Evolutionary conservation across 2,329 filamentous ascomycete genomes (phyloP), one percentile per base, ranked within the genome.

Genomic region (Aspergillus sp.): DNA sequence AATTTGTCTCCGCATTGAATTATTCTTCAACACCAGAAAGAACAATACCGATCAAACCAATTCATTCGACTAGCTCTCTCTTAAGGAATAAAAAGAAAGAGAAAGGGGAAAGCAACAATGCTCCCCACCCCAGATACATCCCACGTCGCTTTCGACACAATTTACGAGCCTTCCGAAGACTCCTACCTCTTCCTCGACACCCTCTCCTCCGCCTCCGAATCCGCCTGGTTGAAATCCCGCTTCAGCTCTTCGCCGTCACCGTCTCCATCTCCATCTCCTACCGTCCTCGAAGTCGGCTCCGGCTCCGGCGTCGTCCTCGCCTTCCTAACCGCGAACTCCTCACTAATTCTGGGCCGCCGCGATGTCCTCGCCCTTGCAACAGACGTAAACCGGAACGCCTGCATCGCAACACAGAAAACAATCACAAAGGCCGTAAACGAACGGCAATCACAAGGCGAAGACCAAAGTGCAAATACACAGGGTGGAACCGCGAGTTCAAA

Each of bases 131-230:
- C 95, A 13, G 90, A 91, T 57, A 99, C 95, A 3, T 90, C 90
- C 20, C 95, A 99, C 77, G 90, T 98, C 58, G 85, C 89, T 54
- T 96, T 93, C 76, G 85, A 90, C 73, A 86, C 89, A 55, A 88
- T 98, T 65, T 99, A 99, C 77, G 93, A 97, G 71, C 95, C 95
- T 36, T 89, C 93, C 11, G 95, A 99, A 76, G 95, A 99, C 78
- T 97, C 93, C 5, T 99, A 91, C 71, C 85, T 99, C 44, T 84
- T 99, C 48, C 85, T 99, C 30, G 93, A 99, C 77, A 96, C 93
- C 0, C 83, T 99, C 44, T 93, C 93, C 0, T 89, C 87, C 2
- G 58, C 80, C 0, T 72, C 83, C 2, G 91, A 96, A 75, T 84
- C 80, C 4, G 64, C 77, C 22, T 96, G 91, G 73, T 84, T 97